Evolutionary conservation across 2,329 filamentous ascomycete genomes (phyloP).

Genomic region (Phialocephala subalpina): DNA sequence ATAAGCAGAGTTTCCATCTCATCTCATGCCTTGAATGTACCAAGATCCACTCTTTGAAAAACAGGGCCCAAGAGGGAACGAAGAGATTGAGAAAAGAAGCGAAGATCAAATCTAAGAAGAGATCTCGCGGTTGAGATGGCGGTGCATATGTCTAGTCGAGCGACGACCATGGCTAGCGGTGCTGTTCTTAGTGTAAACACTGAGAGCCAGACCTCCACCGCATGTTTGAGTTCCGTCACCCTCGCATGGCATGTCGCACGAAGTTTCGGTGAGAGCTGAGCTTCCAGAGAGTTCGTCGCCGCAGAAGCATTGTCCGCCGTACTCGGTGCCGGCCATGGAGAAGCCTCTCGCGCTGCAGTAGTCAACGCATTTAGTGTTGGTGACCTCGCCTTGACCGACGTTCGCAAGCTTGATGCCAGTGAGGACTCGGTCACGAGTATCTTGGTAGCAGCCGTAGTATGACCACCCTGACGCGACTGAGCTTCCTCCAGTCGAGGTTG

Average conservation of each 20-base stretch:
- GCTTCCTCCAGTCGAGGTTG: slow-evolving; percentile 21
- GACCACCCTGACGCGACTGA: slow-evolving; percentile 44
- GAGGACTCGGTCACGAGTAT: slow-evolving; percentile 48
- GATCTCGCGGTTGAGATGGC: slow-evolving; percentile 12
- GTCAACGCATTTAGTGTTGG: slow-evolving; percentile 55
- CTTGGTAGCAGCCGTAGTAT: slow-evolving; percentile 53
- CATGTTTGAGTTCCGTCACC: slow-evolving; percentile 57
- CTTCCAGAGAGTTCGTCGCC: slow-evolving; percentile 50
- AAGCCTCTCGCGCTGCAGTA: slow-evolving; percentile 57
- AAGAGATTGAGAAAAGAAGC: slow-evolving; percentile 1
- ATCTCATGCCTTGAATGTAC: background rate
- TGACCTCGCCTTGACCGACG: slow-evolving; percentile 49
- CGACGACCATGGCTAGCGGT: background rate
- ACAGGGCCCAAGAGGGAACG: slow-evolving; percentile 18
- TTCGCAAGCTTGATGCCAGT: slow-evolving; percentile 49
- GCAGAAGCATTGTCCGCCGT: slow-evolving; percentile 57
- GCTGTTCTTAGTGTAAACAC: slow-evolving; percentile 47
- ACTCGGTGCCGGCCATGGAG: slow-evolving; percentile 57
- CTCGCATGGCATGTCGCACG: slow-evolving; percentile 58
- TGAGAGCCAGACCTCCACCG: slow-evolving; percentile 57
- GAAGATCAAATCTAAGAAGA: slow-evolving; percentile 17
- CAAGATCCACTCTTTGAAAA: slow-evolving; percentile 6
- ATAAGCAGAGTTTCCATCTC: background rate
- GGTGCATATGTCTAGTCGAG: slow-evolving; percentile 15
- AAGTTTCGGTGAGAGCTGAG: slow-evolving; percentile 51